These are phyloP conservation scores for Russula earlei DNA, from an alignment of 768 basidiomycete genomes.

Conservation along the genomic window DNA sequence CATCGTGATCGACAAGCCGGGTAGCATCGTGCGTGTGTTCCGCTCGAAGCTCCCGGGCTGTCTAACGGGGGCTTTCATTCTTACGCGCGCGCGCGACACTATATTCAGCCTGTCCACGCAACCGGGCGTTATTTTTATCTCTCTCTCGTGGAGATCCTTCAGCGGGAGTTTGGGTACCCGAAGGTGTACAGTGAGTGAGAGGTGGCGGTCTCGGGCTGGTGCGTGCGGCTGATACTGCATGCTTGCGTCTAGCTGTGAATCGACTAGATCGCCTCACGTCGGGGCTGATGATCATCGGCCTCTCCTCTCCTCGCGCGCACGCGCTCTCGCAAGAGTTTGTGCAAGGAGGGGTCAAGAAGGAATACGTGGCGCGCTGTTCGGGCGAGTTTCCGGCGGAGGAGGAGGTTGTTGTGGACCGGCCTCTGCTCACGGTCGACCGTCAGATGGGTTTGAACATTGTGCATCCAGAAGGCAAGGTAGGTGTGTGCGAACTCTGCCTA, in stretches of 20 bases:
- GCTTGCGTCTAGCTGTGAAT: constrained; percentile 78
- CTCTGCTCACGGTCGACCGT: constrained; percentile 83
- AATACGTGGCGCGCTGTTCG: constrained; percentile 81
- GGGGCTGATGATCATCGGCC: constrained; percentile 88
- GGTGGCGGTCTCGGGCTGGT: not conserved
- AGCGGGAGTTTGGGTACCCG: constrained; percentile 70
- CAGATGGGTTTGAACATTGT: constrained; percentile 97
- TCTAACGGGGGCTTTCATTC: not conserved
- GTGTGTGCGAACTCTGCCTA: constrained; percentile 26
- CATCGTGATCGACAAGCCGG: constrained; percentile 93
- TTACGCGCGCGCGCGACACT: no score
- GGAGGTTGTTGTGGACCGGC: constrained; percentile 79
- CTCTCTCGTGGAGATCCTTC: constrained; percentile 79
- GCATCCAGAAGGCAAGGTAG: constrained; percentile 88
- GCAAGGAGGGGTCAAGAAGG: constrained; percentile 75
- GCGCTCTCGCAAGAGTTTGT: constrained; percentile 73
- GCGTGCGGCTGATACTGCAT: not conserved
- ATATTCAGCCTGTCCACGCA: constrained; percentile 80
- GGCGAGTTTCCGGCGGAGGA: constrained; percentile 81
- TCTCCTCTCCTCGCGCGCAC: constrained; percentile 59
- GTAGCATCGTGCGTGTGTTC: constrained; percentile 72
- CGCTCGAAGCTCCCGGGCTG: no score
- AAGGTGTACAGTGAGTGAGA: constrained; percentile 67
- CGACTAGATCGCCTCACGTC: constrained; percentile 90
- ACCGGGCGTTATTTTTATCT: constrained; percentile 87